Evolutionary conservation across 2,329 filamentous ascomycete species (phyloP), one percentile per base, ranked within the genome.

Genomic region (Leptographium lundbergii): DNA sequence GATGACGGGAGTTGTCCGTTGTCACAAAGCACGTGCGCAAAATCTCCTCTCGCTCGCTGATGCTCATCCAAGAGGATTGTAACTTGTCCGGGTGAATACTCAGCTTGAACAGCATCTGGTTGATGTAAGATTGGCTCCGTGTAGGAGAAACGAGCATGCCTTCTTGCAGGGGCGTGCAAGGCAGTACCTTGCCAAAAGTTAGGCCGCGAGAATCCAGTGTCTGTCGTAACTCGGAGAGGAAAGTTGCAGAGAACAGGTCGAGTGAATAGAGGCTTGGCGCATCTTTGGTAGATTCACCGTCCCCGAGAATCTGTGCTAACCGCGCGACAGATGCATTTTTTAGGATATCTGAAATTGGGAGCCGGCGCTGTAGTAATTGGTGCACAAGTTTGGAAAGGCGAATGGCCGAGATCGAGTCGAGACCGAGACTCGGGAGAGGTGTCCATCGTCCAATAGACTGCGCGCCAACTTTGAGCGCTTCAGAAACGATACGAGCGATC

Each of bases 101-200:
- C 7, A 95, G 67, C 6, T 78, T 75, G 62, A 95, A 80, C 0
- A 86, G 70, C 59, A 89, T 82, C 54, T 81, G 81, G 68, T 95
- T 96, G 66, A 80, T 83, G 68, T 96, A 96, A 2, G 83, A 76
- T 27, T 56, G 61, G 5, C 72, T 71, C 13, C 73, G 69, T 1
- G 70, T 70, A 62, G 74, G 65, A 10, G 82, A 80, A 3, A 84
- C 85, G 0, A 96, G 75, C 90, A 96, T 96, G 0, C 86, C 87
- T 72, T 95, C 88, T 69, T 96, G 91, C 0, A 96, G 73, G 0
- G 91, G 88, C 1, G 90, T 95, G 67, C 91, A 96, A 0, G 91
- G 91, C 6, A 91, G 72, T 10, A 95, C 76, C 1, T 73, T 75
- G 34, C 79, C 71, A 3, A 87, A 73, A 0, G 64, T 19, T 1